Base-by-base conservation (phyloP, 257 asterid genomes). In the Buddleja alternifolia region DNA sequence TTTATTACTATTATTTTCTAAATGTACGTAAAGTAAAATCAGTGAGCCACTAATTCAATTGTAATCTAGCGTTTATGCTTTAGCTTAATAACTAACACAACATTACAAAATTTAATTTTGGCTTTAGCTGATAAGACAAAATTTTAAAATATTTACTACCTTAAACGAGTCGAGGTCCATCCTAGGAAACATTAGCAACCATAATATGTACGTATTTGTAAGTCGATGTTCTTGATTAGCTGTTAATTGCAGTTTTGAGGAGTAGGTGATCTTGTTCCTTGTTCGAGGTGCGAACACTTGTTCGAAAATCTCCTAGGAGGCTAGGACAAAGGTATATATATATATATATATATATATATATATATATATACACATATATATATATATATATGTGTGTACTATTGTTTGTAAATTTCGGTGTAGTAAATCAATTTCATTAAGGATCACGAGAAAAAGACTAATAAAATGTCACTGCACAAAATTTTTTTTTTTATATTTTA, bases 141-240 rank as follows among this genome's bases (percentile, higher is more conserved):
- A 74, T 19, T 20, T 48, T 10, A 12, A n/a, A 50, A 29, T 52
- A 51, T 21, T 64, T 46, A 57, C 17, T 17, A 56, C 47, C 48
- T 12, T 42, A 39, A 47, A 59, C 25, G 19, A 50, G 73, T 41
- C 58, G 46, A 12, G 16, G 29, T 41, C 23, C 2, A 48, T 75
- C 69, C 69, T 55, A 75, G 73, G 80, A 63, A 75, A 69, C 75
- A 55, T 20, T 52, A 7, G 58, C 25, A 65, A 8, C 62, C 23
- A 41, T 20, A 59, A 36, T 66, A 19, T 59, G 23, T 32, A 24
- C n/a, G n/a, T n/a, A 68, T 51, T 46, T 24, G 60, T 9, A 44
- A 53, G 8, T 39, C 14, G 16, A 44, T 29, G 34, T 1, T 52
- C 20, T 37, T 32, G 37, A 46, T 75, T 63, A 67, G 70, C 74